Conservation (phyloP, 140 eudicot genomes). For the Anethum foeniculum region DNA sequence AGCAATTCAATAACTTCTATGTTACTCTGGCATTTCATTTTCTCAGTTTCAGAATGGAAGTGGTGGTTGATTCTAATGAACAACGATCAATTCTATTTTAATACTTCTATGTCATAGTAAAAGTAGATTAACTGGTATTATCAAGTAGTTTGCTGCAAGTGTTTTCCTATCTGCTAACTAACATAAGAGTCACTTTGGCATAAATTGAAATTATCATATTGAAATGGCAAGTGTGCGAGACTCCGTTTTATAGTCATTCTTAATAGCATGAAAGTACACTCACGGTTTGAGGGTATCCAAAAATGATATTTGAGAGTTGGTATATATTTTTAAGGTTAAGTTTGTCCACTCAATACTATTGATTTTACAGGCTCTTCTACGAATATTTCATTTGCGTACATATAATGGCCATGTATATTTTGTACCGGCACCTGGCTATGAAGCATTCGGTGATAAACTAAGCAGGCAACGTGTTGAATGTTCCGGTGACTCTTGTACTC, state of each 20-base stretch:
- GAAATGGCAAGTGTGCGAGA: neutral
- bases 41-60: neutral
- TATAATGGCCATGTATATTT: constrained; percentile 63
- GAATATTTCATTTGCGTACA: constrained; percentile 61
- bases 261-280: neutral
- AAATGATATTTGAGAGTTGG: neutral
- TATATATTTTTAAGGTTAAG: neutral
- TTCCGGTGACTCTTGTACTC: constrained; percentile 14
- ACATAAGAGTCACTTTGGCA: neutral
- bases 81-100: neutral
- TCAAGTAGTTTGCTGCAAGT: neutral
- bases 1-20: constrained; percentile 7
- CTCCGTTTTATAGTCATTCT: neutral
- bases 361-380: constrained; percentile 51
- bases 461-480: constrained; percentile 18
- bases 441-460: constrained; percentile 45
- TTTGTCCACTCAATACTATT: neutral
- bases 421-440: constrained; percentile 91
- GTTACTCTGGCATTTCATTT: neutral
- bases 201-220: neutral
- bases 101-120: neutral
- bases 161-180: neutral
- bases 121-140: neutral
- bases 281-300: neutral
- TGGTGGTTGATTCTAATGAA: neutral